Percentiles rank a stretch among this genome's conserved stretches.
phyloP scores from a whole-genome alignment of 176 grass and related monocot genomes.

The Bonia amplexicaulis region DNA sequence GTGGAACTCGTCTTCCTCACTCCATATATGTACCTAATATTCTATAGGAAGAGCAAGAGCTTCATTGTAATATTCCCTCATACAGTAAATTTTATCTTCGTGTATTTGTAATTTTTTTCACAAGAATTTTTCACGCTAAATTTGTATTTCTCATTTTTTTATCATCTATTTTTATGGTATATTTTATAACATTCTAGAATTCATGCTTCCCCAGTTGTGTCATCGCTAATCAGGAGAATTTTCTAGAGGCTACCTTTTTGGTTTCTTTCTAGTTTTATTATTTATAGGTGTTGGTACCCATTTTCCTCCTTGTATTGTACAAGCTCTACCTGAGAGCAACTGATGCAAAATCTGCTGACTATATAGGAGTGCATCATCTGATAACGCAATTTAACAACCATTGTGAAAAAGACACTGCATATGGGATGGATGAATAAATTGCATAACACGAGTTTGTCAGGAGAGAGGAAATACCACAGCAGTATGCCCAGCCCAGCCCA shows the following conservation, averaged over 20 bases:
- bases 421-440: background rate
- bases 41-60: no score
- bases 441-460: background rate
- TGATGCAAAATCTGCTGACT: background rate
- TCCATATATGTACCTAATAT: no score
- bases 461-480: background rate
- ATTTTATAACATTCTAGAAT: background rate
- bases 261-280: background rate
- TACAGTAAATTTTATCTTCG: no score
- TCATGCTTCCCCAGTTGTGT: background rate
- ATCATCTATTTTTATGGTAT: no score
- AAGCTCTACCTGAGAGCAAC: background rate
- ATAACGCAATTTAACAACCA: conserved; percentile 28
- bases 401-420: conserved; percentile 14
- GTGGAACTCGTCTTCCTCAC: no score
- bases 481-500: background rate
- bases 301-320: background rate
- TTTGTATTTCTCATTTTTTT: no score
- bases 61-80: no score
- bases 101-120: no score
- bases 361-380: background rate
- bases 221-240: background rate
- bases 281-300: background rate
- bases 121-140: no score
- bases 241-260: background rate